Evolutionary conservation across 129 eudicot genomes (phyloP), one percentile per base, ranked within the genome.

Genomic region (Kitagawia praeruptora): DNA sequence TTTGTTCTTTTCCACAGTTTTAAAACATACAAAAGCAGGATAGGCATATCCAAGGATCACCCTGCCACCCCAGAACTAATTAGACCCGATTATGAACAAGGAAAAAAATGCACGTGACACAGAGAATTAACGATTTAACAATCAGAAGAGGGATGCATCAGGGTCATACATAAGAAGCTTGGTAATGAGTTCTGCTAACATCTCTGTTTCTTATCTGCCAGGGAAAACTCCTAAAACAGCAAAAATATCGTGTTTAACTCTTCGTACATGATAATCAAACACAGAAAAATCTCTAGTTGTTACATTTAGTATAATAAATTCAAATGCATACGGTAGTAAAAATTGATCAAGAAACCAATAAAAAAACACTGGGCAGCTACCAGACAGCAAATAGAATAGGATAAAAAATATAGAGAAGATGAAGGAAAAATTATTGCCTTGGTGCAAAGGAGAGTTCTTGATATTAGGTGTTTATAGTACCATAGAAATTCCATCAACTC

Each of bases 11-110:
- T 95, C 98, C 8, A 95, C 83, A 16, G 97, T 89, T 85, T 92
- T 92, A 86, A 92, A 95, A 78, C 98, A 95, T 44, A 92, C 94
- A 83, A 95, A 92, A 40, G 98, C 98, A 48, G 98, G 98, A 81
- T 95, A 95, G 34, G 92, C 98, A 83, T 90, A 95, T 81, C 98
- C 98, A 49, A 95, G 90, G 48, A 89, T 87, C 84, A 90, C 82
- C 81, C 98, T 95, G 89, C 69, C 44, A 76, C 74, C 76, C 83
- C 46, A 73, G 53, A 80, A 51, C 70, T 13, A 47, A 61, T n/a
- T 9, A 44, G 58, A 42, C 48, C 4, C 23, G 18, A 40, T 71
- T 40, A 71, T 41, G 19, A 44, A 74, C 38, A n/a, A 42, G 49
- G 49, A 12, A 44, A 44, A 21, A 73, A 11, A 40, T 0, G 6